Base-by-base conservation (phyloP, 805 yeast genomes). In the Candida tammaniensis region DNA sequence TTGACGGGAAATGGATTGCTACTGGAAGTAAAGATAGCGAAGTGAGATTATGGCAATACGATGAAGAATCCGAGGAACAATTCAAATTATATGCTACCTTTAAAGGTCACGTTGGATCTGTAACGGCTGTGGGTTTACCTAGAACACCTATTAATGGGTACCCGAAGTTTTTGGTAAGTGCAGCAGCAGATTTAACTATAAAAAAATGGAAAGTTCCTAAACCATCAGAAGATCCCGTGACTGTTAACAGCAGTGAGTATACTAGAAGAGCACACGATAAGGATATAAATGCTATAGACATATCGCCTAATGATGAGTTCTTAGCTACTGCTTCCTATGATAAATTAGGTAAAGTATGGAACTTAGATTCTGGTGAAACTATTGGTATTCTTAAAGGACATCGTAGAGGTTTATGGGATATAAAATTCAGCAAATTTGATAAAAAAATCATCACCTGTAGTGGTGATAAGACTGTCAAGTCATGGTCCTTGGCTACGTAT, bases 211-310 rank as follows among this genome's bases (percentile, higher is more conserved):
- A 69, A 28, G 74, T 88, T 18, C 87, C 89, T 4, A 62, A 61
- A 35, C 42, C 62, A 59, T 15, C 9, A 3, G 36, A 24, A 3
- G 22, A 42, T 33, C 22, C 48, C 4, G 48, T 61, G 4, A 46
- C 54, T 3, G 70, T 85, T 5, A 78, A 72, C 47, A 64, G 70
- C 2, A 84, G 96, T 2, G 87, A 80, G 35, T 93, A 82, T 58
- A 93, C 98, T 0, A 78, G 96, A 68, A 78, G 89, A 52, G 98
- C 97, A 1, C 99, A 93, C 57, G 98, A 93, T 36, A 93, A 91
- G 57, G 96, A 93, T 58, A 93, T 93, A 40, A 94, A 93, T 51
- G 75, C 91, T 2, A 64, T 93, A 34, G 96, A 88, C 44, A 69
- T 93, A 4, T 74, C 97, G n/a, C 95, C 96, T 12, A 86, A 88